Base-by-base conservation (phyloP, 2,329 filamentous ascomycete species). In the Aurifilum marmelostoma region DNA sequence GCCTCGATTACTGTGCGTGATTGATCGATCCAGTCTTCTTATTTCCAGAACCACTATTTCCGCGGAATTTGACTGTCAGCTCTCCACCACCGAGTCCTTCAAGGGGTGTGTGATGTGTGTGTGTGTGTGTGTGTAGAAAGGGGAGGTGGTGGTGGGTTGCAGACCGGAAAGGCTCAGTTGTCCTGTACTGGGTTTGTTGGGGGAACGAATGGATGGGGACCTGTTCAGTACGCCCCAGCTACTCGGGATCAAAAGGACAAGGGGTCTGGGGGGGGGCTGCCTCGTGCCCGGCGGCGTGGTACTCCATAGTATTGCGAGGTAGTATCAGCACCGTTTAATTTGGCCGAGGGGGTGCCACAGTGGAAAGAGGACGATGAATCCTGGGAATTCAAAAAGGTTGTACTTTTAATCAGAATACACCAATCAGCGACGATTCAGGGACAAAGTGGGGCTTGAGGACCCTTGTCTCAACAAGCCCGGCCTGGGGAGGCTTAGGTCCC, bases 291-390 rank as follows among this genome's bases (percentile, higher is more conserved):
- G 47, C 47, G n/a, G n/a, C 47, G n/a, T 27, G 47, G 47, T 52
- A 52, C 47, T 27, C 5, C 43, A 43, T 43, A 47, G 47, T 52
- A 52, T 27, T 52, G 47, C 47, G n/a, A 58, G 54, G 54, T 58
- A 18, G 54, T 34, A 58, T 58, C 54, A 58, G 27, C 54, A 58
- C 54, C 54, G 54, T 58, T 58, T 58, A 27, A 58, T 58, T 58
- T 58, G 54, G 54, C 54, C 54, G 54, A 58, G 27, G 29, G 4
- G 27, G 54, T 34, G 52, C 52, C 52, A 56, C 52, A 32, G 52
- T 32, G n/a, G 47, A 56, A 27, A 24, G 21, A n/a, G 7, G 24
- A 29, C 24, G 9, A 21, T n/a, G n/a, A 12, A 9, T 18, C 27
- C 12, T 56, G 27, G 27, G 27, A 56, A 32, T 16, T 56, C 24